Percentiles rank a stretch among this genome's conserved stretches.
phyloP scores from a whole-genome alignment of 306 rosid species.

The Glycine tomentella region DNA sequence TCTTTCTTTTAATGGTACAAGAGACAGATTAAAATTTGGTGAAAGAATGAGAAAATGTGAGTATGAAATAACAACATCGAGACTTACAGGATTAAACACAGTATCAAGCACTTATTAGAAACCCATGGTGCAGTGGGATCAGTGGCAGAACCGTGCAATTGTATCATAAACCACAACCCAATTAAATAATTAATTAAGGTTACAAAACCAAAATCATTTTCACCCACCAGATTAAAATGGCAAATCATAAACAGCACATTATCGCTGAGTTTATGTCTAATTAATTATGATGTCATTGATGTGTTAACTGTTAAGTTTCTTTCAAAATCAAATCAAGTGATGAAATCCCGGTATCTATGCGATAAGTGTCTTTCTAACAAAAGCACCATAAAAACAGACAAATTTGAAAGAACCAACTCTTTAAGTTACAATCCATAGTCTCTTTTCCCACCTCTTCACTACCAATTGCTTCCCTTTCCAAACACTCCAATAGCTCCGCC shows the following conservation, averaged over 20 bases:
- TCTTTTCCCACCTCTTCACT: not conserved
- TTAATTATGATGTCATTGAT: not conserved
- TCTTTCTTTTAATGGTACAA: no score
- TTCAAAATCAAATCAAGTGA: not conserved
- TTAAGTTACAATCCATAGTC: not conserved
- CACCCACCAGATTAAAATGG: conserved; percentile 1
- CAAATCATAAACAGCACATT: not conserved
- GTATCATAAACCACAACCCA: not conserved
- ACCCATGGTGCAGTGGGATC: not conserved
- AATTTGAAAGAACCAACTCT: not conserved
- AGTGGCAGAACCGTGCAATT: not conserved
- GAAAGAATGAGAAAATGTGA: no score
- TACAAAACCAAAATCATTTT: conserved; percentile 5
- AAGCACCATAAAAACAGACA: not conserved
- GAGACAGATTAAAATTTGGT: no score
- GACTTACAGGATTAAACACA: no score
- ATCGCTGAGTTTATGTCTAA: not conserved
- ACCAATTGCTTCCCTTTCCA: not conserved
- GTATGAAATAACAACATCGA: no score
- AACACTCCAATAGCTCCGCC: not conserved
- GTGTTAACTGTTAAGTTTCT: not conserved
- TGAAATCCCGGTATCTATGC: not conserved
- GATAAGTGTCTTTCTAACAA: no score
- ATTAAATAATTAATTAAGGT: not conserved
- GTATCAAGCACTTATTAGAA: no score